Evolutionary conservation across 2,329 filamentous ascomycete genomes (phyloP), one percentile per base, ranked within the genome.

Genomic region (Mariannaea elegans): DNA sequence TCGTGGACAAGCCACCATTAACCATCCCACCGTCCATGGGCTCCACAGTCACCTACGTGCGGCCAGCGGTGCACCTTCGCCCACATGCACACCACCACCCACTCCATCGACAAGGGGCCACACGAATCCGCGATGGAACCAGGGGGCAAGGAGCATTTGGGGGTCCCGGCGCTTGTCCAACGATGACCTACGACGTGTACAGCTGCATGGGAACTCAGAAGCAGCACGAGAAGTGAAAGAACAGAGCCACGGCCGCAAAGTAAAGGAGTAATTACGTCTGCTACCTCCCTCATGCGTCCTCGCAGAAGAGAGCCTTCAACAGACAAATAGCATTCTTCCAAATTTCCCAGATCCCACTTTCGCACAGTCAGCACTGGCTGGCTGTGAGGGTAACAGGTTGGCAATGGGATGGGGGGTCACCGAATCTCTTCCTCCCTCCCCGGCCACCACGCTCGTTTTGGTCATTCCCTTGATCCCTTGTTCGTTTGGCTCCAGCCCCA

Each of bases 381-480:
- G 55, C 38, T 32, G 29, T 32, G 46, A 42, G 38, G 38, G 36
- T 52, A 52, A 52, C 49, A 24, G 49, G 50, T 45, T 45, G 50
- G 14, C 39, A 38, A 53, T 59, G 56, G 38, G 55, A 45, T 57
- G 46, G 54, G 56, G 56, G 50, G 56, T 49, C 50, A 50, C 56
- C 50, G 31, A 24, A 21, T 44, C 31, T 34, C 49, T 27, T 5
- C 24, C 24, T 9, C 24, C 24, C 24, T 9, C 50, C 50, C 56
- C 45, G 61, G 57, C 64, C 57, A 70, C 62, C 61, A 64, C 56
- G 59, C 67, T 70, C 65, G 67, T 69, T 67, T 68, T 70, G 67
- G 63, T 59, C 63, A 61, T 56, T 68, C 59, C 62, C 44, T 59
- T 59, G 56, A 46, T 54, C 27, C 66, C 66, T 65, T 66, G 61